A percentile compares a stretch with the other conserved stretches of the same genome.
Evolutionary conservation across 805 yeast species (phyloP).

Genomic region (Schizosaccharomyces japonicus): DNA sequence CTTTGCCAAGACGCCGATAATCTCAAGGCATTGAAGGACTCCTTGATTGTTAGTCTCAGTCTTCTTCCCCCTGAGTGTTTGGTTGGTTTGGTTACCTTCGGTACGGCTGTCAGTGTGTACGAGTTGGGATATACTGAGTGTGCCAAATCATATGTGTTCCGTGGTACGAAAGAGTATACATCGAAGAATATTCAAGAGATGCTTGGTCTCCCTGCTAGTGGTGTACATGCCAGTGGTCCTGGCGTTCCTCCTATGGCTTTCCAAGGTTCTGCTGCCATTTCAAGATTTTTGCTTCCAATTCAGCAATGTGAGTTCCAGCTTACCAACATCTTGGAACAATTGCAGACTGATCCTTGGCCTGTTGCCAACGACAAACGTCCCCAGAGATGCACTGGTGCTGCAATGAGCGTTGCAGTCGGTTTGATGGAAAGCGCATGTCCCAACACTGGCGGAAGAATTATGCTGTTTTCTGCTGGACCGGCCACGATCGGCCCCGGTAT

Average conservation of each 20-base stretch:
- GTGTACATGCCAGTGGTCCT: constrained; percentile 8
- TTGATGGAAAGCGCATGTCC: constrained; percentile 62
- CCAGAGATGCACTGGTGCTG: constrained; percentile 78
- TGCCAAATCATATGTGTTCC: constrained; percentile 55
- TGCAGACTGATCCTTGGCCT: constrained; percentile 72
- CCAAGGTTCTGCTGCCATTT: constrained; percentile 14
- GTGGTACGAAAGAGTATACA: constrained; percentile 68
- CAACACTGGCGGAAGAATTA: constrained; percentile 68
- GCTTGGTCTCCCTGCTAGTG: constrained; percentile 24
- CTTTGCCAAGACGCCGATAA: constrained; percentile 77
- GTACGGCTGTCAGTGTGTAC: constrained; percentile 76
- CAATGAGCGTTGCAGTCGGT: constrained; percentile 61
- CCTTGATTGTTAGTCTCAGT: constrained; percentile 49
- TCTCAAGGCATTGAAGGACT: constrained; percentile 57
- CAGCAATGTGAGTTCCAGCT: constrained; percentile 64
- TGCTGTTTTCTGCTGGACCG: constrained; percentile 84
- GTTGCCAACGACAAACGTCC: constrained; percentile 58
- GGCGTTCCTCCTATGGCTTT: background rate
- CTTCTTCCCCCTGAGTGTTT: constrained; percentile 74
- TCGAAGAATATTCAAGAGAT: constrained; percentile 33
- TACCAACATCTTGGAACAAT: constrained; percentile 51
- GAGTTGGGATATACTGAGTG: constrained; percentile 49
- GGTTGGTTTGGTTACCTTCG: constrained; percentile 69
- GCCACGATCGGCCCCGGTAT: constrained; percentile 87
- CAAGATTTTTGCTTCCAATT: constrained; percentile 39